Percentiles rank a stretch among this genome's conserved stretches.
Conservation (phyloP, 305 asterid genomes). For the Fraxinus ornus region DNA sequence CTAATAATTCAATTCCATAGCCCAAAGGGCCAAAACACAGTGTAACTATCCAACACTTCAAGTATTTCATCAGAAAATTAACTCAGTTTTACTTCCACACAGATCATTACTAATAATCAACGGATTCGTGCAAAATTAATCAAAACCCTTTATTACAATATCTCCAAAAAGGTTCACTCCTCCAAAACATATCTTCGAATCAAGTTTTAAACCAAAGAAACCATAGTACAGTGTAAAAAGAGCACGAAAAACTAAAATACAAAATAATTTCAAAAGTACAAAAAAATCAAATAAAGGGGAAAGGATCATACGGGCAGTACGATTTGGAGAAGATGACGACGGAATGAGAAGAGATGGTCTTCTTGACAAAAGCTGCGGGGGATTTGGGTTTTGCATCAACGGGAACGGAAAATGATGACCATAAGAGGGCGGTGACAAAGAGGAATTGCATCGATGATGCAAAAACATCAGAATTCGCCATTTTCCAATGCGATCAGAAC, state of each 20-base stretch:
- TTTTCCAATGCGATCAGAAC: conserved; percentile 25
- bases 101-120: neutral
- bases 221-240: neutral
- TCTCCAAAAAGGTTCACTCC: neutral
- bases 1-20: neutral
- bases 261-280: neutral
- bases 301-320: conserved; percentile 62
- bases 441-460: conserved; percentile 26
- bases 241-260: neutral
- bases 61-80: neutral
- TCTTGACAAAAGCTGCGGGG: conserved; percentile 51
- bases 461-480: conserved; percentile 27
- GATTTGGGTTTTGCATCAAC: conserved; percentile 44
- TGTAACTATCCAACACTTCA: neutral
- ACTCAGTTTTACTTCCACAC: neutral
- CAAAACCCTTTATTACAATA: neutral
- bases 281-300: neutral
- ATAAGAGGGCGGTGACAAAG: conserved; percentile 26
- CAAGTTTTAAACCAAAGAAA: neutral
- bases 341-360: conserved; percentile 58
- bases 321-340: conserved; percentile 88
- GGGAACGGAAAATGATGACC: conserved; percentile 27
- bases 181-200: neutral
- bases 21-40: neutral
- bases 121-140: neutral